phyloP scores from a whole-genome alignment of 257 asterid genomes.

The Primulina huaijiensis region DNA sequence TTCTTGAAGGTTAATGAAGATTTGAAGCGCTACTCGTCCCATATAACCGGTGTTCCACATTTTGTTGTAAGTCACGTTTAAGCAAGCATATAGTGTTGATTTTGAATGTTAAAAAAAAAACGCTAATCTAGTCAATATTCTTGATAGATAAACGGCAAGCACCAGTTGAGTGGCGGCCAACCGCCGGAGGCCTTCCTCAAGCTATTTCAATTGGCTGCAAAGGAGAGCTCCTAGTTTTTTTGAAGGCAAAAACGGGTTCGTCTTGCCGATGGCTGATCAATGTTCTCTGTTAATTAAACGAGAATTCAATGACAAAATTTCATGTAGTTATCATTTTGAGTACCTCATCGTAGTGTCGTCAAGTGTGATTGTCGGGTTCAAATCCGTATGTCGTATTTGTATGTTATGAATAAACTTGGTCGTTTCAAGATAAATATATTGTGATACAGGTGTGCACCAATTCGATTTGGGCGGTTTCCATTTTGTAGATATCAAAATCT shows the following conservation, averaged over 20 bases:
- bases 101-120: not conserved
- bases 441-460: not conserved
- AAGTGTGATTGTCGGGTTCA: not conserved
- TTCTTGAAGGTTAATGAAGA: conserved; percentile 56
- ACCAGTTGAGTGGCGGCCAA: conserved; percentile 72
- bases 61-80: conserved; percentile 46
- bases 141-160: conserved; percentile 64
- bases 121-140: not conserved
- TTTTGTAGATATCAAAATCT: not conserved
- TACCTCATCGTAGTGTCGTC: not conserved
- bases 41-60: conserved; percentile 68
- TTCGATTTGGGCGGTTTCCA: not conserved
- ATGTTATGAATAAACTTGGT: not conserved
- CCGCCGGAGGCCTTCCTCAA: conserved; percentile 65
- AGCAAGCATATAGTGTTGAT: not conserved
- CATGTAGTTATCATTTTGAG: not conserved
- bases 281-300: not conserved
- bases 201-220: conserved; percentile 52
- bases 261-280: not conserved
- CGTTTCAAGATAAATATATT: not conserved
- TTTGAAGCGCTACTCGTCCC: conserved; percentile 43
- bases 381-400: not conserved
- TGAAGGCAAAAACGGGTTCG: not conserved
- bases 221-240: conserved; percentile 8
- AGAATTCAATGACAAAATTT: not conserved